phyloP scores from a whole-genome alignment of 83 land plant genomes.

The Picea abies region DNA sequence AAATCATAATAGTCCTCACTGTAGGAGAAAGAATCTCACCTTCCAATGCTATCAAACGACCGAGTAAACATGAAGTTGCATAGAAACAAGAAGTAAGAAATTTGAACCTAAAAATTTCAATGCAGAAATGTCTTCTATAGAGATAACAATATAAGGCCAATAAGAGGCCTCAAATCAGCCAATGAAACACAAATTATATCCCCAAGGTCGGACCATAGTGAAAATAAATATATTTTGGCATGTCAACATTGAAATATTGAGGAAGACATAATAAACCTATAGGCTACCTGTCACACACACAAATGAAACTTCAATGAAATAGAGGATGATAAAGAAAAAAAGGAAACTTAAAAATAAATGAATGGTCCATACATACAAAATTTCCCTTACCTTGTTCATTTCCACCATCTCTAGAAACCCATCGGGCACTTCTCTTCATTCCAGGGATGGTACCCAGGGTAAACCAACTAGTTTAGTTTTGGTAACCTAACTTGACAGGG shows the following conservation, averaged over 20 bases:
- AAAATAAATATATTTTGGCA: neutral
- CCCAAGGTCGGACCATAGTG: neutral
- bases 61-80: conserved; percentile 80
- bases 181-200: neutral
- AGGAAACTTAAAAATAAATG: neutral
- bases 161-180: neutral
- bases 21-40: conserved; percentile 39
- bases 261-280: neutral
- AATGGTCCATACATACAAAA: neutral
- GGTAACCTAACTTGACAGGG: too few species aligned
- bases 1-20: neutral
- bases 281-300: neutral
- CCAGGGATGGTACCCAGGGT: too few species aligned
- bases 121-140: neutral
- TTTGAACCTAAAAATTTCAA: neutral
- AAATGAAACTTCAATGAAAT: neutral
- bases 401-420: too few species aligned
- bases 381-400: neutral
- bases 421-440: too few species aligned
- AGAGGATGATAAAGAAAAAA: neutral
- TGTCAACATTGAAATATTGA: neutral
- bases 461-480: too few species aligned
- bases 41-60: conserved; percentile 80
- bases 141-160: neutral
- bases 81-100: neutral